phyloP scores from a whole-genome alignment of 495 filamentous ascomycete genomes.

The Chlorociboria aeruginascens region DNA sequence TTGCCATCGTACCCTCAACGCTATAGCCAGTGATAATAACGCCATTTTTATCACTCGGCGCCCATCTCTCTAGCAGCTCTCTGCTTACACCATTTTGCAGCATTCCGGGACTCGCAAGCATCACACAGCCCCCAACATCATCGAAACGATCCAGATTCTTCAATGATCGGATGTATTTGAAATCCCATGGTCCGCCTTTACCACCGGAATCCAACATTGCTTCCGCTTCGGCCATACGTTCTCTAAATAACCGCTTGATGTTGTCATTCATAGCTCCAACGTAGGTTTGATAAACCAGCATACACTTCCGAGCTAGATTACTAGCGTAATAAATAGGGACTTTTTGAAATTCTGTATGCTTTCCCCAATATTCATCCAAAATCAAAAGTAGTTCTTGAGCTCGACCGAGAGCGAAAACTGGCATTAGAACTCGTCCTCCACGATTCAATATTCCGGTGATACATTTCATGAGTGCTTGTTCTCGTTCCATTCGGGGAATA shows the following conservation, averaged over 20 bases:
- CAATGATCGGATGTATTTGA: slow-evolving; percentile 78
- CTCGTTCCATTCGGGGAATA: slow-evolving; percentile 76
- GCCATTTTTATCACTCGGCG: slow-evolving; percentile 87
- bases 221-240: slow-evolving; percentile 80
- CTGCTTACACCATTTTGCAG: slow-evolving; percentile 88
- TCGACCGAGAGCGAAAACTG: slow-evolving; percentile 86
- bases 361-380: slow-evolving; percentile 91
- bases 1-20: slow-evolving; percentile 97
- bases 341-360: slow-evolving; percentile 73
- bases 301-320: slow-evolving; percentile 87
- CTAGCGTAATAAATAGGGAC: slow-evolving; percentile 95
- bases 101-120: slow-evolving; percentile 97
- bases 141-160: slow-evolving; percentile 92
- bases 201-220: slow-evolving; percentile 55
- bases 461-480: slow-evolving; percentile 87
- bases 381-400: slow-evolving; percentile 92
- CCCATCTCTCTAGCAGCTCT: slow-evolving; percentile 89
- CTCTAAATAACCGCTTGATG: slow-evolving; percentile 80
- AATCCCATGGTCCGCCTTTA: slow-evolving; percentile 88
- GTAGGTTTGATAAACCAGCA: slow-evolving; percentile 98
- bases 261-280: slow-evolving; percentile 98
- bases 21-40: slow-evolving; percentile 96
- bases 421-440: slow-evolving; percentile 86
- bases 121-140: slow-evolving; percentile 89
- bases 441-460: slow-evolving; percentile 82